Conservation (phyloP, 1,284 basidiomycete species). For the Megacollybia platyphylla region DNA sequence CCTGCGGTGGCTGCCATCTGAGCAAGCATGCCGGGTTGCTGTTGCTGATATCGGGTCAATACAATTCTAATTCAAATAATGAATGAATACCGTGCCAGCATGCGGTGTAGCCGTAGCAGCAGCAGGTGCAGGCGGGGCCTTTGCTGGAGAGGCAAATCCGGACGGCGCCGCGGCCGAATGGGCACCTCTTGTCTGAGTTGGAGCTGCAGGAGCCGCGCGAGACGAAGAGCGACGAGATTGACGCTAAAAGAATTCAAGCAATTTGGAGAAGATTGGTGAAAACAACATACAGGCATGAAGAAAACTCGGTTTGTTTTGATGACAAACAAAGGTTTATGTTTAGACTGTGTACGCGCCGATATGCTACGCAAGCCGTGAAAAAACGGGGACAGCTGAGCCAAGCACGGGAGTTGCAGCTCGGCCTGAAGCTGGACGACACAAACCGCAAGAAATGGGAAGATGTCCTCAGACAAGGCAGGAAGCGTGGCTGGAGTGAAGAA, state of each 20-base stretch:
- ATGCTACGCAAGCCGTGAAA: too few relatives aligned
- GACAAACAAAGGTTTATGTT: not conserved
- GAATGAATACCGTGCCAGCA: not conserved
- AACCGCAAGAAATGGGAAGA: too few relatives aligned
- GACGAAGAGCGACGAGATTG: constrained; percentile 40
- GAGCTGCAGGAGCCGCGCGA: constrained; percentile 34
- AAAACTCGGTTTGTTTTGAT: not conserved
- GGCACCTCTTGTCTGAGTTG: constrained; percentile 47
- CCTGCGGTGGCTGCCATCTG: constrained; percentile 87
- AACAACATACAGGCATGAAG: too few relatives aligned
- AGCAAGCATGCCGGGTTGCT: constrained; percentile 52
- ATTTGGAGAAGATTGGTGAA: too few relatives aligned
- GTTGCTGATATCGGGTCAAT: constrained; percentile 6
- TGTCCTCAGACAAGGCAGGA: too few relatives aligned
- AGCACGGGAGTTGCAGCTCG: too few relatives aligned
- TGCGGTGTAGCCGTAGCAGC: constrained; percentile 22
- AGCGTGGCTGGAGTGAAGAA: too few relatives aligned
- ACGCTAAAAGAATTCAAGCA: constrained; percentile 24
- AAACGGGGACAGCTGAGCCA: too few relatives aligned
- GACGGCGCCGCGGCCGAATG: constrained; percentile 47
- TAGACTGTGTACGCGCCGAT: too few relatives aligned
- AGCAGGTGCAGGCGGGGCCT: constrained; percentile 30
- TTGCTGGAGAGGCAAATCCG: constrained; percentile 23
- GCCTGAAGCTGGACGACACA: too few relatives aligned
- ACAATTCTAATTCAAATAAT: too few relatives aligned